Evolutionary conservation across 139 green algal species (phyloP).

Genomic region (Closterium sp.): DNA sequence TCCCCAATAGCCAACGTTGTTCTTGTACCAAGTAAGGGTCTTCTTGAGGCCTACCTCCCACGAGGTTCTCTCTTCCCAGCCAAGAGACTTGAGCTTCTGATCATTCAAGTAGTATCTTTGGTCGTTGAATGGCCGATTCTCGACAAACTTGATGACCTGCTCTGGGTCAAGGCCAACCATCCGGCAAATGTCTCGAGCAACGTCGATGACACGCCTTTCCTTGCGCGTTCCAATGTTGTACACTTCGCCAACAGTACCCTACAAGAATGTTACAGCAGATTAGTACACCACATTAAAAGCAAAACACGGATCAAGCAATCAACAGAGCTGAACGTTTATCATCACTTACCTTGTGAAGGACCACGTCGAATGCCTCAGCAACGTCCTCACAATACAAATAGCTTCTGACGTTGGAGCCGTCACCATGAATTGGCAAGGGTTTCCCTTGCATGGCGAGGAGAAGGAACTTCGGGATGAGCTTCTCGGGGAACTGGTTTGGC

Average conservation of each 20-base stretch:
- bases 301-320: not conserved
- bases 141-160: slow-evolving; percentile 55
- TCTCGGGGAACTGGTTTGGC: slow-evolving; percentile 83
- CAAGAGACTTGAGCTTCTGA: slow-evolving; percentile 84
- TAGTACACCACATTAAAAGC: not conserved
- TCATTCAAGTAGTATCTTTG: slow-evolving; percentile 91
- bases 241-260: slow-evolving; percentile 65
- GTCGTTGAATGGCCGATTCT: slow-evolving; percentile 64
- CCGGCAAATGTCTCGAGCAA: slow-evolving; percentile 63
- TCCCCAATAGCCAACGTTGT: slow-evolving; percentile 73
- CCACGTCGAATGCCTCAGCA: slow-evolving; percentile 46
- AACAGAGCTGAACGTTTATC: not conserved
- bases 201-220: slow-evolving; percentile 87
- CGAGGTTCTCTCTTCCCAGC: slow-evolving; percentile 80
- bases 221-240: slow-evolving; percentile 98
- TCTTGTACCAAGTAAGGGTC: slow-evolving; percentile 91
- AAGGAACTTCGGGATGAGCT: slow-evolving; percentile 64
- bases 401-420: slow-evolving; percentile 54
- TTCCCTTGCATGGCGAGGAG: slow-evolving; percentile 56
- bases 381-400: slow-evolving; percentile 90
- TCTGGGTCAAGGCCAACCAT: slow-evolving; percentile 62
- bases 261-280: not conserved
- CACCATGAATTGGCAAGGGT: slow-evolving; percentile 70
- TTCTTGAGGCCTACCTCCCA: slow-evolving; percentile 91
- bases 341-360: slow-evolving; percentile 49